Percentiles rank a stretch among this genome's conserved stretches.
Evolutionary conservation across 2,329 filamentous ascomycete species (phyloP).

Genomic region (Nigrograna mackinnonii): DNA sequence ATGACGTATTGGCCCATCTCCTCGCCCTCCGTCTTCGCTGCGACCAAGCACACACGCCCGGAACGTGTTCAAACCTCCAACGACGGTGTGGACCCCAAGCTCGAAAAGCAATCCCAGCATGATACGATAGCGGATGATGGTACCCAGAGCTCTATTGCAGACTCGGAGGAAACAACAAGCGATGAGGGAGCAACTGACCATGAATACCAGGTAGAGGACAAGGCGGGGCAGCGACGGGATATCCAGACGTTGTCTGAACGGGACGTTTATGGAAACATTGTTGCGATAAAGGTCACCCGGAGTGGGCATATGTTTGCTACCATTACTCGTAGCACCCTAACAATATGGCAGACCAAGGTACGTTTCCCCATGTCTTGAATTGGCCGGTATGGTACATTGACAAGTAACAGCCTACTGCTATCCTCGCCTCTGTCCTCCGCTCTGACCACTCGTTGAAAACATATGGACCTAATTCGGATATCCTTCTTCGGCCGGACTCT

Average conservation of each 20-base stretch:
- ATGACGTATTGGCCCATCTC: constrained; percentile 91
- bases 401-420: constrained; percentile 73
- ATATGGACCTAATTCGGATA: constrained; percentile 83
- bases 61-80: constrained; percentile 63
- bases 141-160: constrained; percentile 7
- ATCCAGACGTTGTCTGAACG: constrained; percentile 24
- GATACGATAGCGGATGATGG: constrained; percentile 14
- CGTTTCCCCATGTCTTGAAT: constrained; percentile 23
- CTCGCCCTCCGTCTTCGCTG: constrained; percentile 81
- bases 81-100: constrained; percentile 52
- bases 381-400: constrained; percentile 15
- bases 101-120: constrained; percentile 19
- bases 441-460: constrained; percentile 77
- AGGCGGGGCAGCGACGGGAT: constrained; percentile 5
- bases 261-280: constrained; percentile 64
- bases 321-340: constrained; percentile 81
- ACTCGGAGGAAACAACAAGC: constrained; percentile 12
- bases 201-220: constrained; percentile 2
- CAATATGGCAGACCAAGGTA: constrained; percentile 97
- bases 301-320: constrained; percentile 84
- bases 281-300: constrained; percentile 76
- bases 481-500: constrained; percentile 88
- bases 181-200: constrained; percentile 9
- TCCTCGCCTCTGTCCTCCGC: constrained; percentile 82
- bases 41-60: constrained; percentile 66